phyloP scores from a whole-genome alignment of 2,329 filamentous ascomycete genomes.

The Curvularia sp. region DNA sequence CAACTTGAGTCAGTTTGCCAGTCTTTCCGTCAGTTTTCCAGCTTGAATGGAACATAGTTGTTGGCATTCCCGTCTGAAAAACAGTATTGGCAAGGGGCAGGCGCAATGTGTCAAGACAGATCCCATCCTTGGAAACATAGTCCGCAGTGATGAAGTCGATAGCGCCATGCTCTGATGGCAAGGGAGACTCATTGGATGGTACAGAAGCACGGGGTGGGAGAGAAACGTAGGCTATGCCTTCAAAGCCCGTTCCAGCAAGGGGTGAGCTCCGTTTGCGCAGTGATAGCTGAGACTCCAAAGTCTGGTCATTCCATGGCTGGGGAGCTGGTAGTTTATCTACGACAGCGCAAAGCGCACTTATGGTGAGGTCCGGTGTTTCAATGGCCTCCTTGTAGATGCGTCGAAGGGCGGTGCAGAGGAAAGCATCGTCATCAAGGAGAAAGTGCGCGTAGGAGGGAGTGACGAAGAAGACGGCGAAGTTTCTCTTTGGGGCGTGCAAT shows the following conservation, averaged over 20 bases:
- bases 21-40: constrained; percentile 26
- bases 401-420: constrained; percentile 36
- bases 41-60: constrained; percentile 34
- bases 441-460: constrained; percentile 45
- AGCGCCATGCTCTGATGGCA: constrained; percentile 26
- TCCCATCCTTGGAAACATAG: constrained; percentile 1
- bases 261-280: constrained; percentile 18
- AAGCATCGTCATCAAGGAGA: constrained; percentile 36
- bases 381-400: constrained; percentile 20
- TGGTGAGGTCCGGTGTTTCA: not conserved
- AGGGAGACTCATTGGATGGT: constrained; percentile 5
- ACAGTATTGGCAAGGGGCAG: constrained; percentile 79
- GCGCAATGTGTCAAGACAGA: constrained; percentile 48
- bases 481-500: constrained; percentile 8
- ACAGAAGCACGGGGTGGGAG: constrained; percentile 25
- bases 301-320: constrained; percentile 6
- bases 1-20: constrained; percentile 14
- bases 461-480: constrained; percentile 41
- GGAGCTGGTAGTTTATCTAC: constrained; percentile 47
- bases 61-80: constrained; percentile 69
- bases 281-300: constrained; percentile 3
- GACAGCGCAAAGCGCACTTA: constrained; percentile 45
- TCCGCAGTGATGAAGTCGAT: constrained; percentile 35
- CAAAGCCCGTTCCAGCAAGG: constrained; percentile 35
- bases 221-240: constrained; percentile 45